Base-by-base conservation (phyloP, 2,329 filamentous ascomycete species). In the Aspergillus nomiae region DNA sequence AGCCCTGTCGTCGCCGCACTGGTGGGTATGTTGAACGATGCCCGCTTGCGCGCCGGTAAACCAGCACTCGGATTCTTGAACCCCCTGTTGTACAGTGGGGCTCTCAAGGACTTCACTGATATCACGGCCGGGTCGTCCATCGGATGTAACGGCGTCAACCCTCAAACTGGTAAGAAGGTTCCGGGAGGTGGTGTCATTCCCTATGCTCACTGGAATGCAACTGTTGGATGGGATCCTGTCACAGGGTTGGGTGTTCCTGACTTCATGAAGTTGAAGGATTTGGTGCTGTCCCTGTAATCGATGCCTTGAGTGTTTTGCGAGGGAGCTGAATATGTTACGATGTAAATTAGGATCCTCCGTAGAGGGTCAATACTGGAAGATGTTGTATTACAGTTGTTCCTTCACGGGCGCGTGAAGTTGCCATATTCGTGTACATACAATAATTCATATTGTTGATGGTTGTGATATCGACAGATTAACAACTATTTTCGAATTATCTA, bases 11-110 rank as follows among this genome's bases (percentile, higher is more conserved):
- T 51, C 9, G 48, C 48, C 14, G 24, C 7, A 0, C 4, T 51
- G 16, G 28, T 51, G 9, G 48, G 26, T 3, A 21, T 51, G 48
- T 16, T 51, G 16, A 51, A 51, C 9, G 48, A 51, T 51, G 48
- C 48, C 9, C 48, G 48, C 8, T 30, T 51, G 16, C 24, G 28
- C 11, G 48, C 74, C 16, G 85, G 85, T 19, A 84, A 84, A 71
- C 71, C 79, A 0, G 72, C 79, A 0, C 76, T 87, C 9, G 86
- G 86, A 0, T 87, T 84, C 73, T 63, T 87, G 55, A 87, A 87
- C 70, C 85, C 85, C 0, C 86, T 83, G 81, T 69, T 87, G 12
- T 87, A 87, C 69, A 76, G 75, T 12, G 70, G 73, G 54, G 83
- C 81, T 5, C 81, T 79, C 60, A 73, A 77, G 64, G 84, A 77